Evolutionary conservation across 139 green algal species (phyloP).

Genomic region (Trebouxia sp.): DNA sequence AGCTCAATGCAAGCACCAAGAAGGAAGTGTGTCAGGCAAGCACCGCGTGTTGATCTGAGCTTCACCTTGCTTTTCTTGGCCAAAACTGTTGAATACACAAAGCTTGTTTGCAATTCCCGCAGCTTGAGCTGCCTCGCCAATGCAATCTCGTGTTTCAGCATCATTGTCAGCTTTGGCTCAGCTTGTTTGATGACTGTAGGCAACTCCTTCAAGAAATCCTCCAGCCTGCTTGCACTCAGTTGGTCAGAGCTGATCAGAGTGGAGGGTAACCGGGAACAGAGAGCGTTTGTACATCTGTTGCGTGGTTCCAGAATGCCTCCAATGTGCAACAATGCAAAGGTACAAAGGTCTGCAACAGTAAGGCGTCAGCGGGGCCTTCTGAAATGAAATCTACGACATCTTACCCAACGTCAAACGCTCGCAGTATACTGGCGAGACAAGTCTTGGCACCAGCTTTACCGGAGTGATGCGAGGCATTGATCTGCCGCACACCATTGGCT

Average conservation of each 20-base stretch:
- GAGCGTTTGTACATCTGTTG: too few species aligned
- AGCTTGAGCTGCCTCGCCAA: conserved; percentile 29
- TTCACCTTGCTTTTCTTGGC: conserved; percentile 38
- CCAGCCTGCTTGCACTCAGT: conserved; percentile 25
- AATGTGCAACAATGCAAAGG: too few species aligned
- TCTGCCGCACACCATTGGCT: conserved; percentile 7
- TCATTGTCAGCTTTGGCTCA: background rate
- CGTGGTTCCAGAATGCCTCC: too few species aligned
- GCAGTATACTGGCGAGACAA: conserved; percentile 22
- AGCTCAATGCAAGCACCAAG: too few species aligned
- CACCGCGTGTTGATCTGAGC: too few species aligned
- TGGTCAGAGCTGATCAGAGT: too few species aligned
- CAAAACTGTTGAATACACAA: conserved; percentile 38
- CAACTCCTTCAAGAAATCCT: conserved; percentile 41
- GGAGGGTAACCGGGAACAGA: too few species aligned
- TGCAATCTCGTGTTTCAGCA: background rate
- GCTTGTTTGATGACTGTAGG: conserved; percentile 15
- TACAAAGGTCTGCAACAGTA: too few species aligned
- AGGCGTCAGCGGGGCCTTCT: too few species aligned
- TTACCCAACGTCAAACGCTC: conserved; percentile 21
- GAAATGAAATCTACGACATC: background rate
- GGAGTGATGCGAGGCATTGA: too few species aligned
- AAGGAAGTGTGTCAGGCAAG: too few species aligned
- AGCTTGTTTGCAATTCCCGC: conserved; percentile 41
- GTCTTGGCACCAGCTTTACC: too few species aligned